Evolutionary conservation across 352 stramenopile genomes (phyloP), one percentile per base, ranked within the genome.

Genomic region (Globisporangium okanoganense): DNA sequence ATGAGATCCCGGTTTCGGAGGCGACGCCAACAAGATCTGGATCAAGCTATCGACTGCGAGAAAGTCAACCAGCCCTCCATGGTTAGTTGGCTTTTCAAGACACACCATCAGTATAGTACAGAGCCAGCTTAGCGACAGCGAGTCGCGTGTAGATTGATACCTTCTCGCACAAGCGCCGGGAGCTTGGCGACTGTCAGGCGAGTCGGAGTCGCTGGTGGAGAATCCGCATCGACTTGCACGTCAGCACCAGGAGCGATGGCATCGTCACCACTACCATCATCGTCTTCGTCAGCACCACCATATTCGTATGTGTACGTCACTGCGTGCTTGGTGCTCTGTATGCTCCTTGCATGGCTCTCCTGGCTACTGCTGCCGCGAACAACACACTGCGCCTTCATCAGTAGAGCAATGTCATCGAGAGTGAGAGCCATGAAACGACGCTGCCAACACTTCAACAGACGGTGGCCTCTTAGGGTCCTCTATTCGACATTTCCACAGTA

Each of bases 141-240:
- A n/a, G n/a, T n/a, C n/a, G n/a, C n/a, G n/a, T n/a, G n/a, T n/a
- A n/a, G n/a, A n/a, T 24, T 13, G 16, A 18, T 27, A 62, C 63
- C 63, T 69, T 69, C 63, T 24, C 58, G 57, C 5, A 69, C 63
- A 16, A 69, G 63, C n/a, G 49, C 50, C 20, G 63, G 58, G 22
- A 69, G 36, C 22, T 56, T 57, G 13, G 50, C 35, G 43, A 66
- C 63, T 4, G 44, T 58, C 33, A 64, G 36, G 18, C 29, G 47
- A 20, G 9, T 36, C 3, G 47, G 47, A 1, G 47, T 35, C 5
- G 24, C 24, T 16, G 47, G 47, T 12, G 24, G 4, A 0, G 47
- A 52, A 8, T n/a, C 27, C 5, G 29, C 25, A 14, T 35, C 14
- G 5, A 20, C 24, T 2, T 33, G 16, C 5, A 35, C 24, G 9